These are phyloP conservation scores for Peronospora belbahrii DNA, from an alignment of 352 stramenopile species.

Conservation along the genomic window DNA sequence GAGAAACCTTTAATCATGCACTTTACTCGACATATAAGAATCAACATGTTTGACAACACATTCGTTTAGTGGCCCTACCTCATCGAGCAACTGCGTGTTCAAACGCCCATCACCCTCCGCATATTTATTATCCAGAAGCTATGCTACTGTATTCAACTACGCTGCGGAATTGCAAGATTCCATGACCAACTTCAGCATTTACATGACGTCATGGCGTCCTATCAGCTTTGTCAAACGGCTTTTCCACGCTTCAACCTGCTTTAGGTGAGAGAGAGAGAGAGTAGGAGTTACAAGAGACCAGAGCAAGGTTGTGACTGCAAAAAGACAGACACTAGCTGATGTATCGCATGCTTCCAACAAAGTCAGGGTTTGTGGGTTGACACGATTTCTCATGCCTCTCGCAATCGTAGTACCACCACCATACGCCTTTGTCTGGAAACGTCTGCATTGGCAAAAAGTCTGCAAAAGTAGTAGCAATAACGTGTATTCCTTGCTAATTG, in stretches of 20 bases:
- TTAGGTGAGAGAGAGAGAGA: too few species aligned
- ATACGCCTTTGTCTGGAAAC: background rate
- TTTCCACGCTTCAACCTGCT: too few species aligned
- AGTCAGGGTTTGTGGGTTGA: too few species aligned
- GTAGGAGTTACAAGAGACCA: too few species aligned
- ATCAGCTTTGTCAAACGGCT: too few species aligned
- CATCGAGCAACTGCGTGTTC: conserved; percentile 22
- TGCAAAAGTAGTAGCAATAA: background rate
- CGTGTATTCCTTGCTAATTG: conserved; percentile 48
- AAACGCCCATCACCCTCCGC: conserved; percentile 1
- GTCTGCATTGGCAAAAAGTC: conserved; percentile 13
- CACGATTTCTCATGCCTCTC: background rate
- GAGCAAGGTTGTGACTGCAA: too few species aligned
- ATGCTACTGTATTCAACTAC: background rate
- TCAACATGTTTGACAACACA: background rate
- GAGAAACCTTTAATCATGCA: conserved; percentile 8
- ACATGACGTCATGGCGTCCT: too few species aligned
- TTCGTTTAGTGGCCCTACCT: background rate
- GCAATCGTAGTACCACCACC: background rate
- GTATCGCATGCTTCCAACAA: too few species aligned
- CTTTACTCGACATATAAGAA: background rate
- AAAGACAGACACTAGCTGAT: too few species aligned
- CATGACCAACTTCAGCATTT: too few species aligned
- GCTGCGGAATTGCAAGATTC: conserved; percentile 6
- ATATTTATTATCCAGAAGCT: conserved; percentile 4